Base-by-base conservation (phyloP, 2,329 filamentous ascomycete species). In the Aureobasidium musti region DNA sequence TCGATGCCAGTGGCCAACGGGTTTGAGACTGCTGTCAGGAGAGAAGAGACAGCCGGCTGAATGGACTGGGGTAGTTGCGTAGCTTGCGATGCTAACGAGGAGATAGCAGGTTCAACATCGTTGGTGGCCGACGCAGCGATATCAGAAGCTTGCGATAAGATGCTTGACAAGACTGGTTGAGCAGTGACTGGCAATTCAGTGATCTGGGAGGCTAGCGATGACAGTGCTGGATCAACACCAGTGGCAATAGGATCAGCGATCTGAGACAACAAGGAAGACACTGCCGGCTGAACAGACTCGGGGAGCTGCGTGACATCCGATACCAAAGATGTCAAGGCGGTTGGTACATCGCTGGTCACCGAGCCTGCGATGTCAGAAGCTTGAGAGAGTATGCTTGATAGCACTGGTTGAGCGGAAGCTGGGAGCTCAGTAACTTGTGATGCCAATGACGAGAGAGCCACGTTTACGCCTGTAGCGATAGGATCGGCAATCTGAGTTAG, bases 211-310 rank as follows among this genome's bases (percentile, higher is more conserved):
- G 23, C 26, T 13, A 52, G 19, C 1, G 47, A 52, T 5, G 23
- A 21, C 30, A 56, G 11, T 35, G 19, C 35, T 37, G 53, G 53
- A 26, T 26, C 35, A 23, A 43, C 21, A 10, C n/a, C 53, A n/a
- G 53, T 41, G 19, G 53, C 53, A 14, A 43, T 23, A 33, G 50
- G 50, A 21, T 53, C 50, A 10, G 30, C 50, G n/a, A 53, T 53
- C 19, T 35, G 35, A 17, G n/a, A 26, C 33, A 57, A 21, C 8
- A 57, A 10, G 23, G 35, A 23, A 26, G 53, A 41, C 5, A 57
- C 21, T 5, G 21, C 53, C 2, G 53, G 53, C 17, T 57, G 53
- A 7, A 57, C 14, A 4, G 53, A 39, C 11, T 21, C 19, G 3
- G 53, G 53, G 10, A 57, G 35, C 23, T 57, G n/a, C 5, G 53